Percentiles rank a stretch among this genome's conserved stretches.
phyloP scores from a whole-genome alignment of 176 grass and related monocot species.

The Thalia dealbata region DNA sequence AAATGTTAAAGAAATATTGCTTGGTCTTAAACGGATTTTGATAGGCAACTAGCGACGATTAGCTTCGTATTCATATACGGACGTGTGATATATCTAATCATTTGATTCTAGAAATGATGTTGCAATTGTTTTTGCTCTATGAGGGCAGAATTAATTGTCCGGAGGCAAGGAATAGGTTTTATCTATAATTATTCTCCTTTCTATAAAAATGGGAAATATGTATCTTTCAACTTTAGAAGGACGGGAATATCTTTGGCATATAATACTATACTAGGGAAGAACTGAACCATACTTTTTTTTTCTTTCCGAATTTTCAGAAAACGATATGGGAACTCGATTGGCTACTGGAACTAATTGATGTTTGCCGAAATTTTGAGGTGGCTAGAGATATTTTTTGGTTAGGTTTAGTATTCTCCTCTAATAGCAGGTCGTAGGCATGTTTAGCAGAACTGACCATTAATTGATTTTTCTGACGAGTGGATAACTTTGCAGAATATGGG shows the following conservation, averaged over 20 bases:
- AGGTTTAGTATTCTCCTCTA: no score
- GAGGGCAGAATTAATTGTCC: not conserved
- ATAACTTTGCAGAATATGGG: no score
- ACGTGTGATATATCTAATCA: not conserved
- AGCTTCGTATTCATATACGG: not conserved
- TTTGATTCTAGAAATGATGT: not conserved
- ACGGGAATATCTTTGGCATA: not conserved
- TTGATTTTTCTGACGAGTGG: no score
- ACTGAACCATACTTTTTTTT: not conserved
- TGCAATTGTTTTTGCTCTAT: not conserved
- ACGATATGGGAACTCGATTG: no score
- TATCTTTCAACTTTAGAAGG: not conserved
- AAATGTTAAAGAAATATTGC: not conserved
- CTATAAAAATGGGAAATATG: not conserved
- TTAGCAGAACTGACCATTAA: no score
- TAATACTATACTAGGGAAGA: not conserved
- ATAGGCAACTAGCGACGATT: not conserved
- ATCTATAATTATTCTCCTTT: not conserved
- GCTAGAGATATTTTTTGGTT: no score
- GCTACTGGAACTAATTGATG: no score
- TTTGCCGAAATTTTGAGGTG: no score
- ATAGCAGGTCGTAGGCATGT: no score
- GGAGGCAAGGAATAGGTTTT: not conserved
- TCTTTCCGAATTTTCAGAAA: no score
- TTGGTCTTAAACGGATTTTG: not conserved